Conservation (phyloP, 495 filamentous ascomycete species). For the Aspergillus sclerotioniger region DNA sequence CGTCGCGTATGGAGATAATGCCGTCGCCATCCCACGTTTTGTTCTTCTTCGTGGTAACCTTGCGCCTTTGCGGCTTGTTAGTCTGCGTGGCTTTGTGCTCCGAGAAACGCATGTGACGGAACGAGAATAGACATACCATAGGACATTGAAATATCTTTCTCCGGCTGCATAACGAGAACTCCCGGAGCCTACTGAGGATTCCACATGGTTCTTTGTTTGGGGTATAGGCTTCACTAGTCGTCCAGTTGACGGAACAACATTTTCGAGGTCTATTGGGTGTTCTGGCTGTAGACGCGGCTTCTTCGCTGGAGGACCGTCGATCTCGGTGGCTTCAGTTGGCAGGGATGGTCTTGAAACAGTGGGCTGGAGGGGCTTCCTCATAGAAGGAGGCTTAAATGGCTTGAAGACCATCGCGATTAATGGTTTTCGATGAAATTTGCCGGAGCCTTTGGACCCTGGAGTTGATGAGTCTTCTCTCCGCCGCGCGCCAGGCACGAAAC, state of each 20-base stretch:
- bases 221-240: slow-evolving; percentile 28
- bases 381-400: slow-evolving; percentile 45
- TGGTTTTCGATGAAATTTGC: neutral
- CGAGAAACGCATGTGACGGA: neutral
- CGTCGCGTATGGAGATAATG: slow-evolving; percentile 55
- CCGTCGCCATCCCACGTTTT: slow-evolving; percentile 90
- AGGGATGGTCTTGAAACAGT: slow-evolving; percentile 9
- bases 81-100: neutral
- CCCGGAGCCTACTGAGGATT: slow-evolving; percentile 1
- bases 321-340: slow-evolving; percentile 25
- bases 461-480: too few species aligned
- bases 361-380: slow-evolving; percentile 29
- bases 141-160: slow-evolving; percentile 62
- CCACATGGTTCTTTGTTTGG: slow-evolving; percentile 31
- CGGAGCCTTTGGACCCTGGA: too few species aligned
- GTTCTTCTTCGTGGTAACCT: slow-evolving; percentile 74
- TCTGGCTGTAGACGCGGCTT: slow-evolving; percentile 27
- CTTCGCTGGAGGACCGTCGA: slow-evolving; percentile 25
- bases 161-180: slow-evolving; percentile 29
- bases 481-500: too few species aligned
- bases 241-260: slow-evolving; percentile 10
- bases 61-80: slow-evolving; percentile 53
- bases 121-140: slow-evolving; percentile 29
- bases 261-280: slow-evolving; percentile 4
- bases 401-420: slow-evolving; percentile 44